phyloP scores from a whole-genome alignment of 441 rosid genomes.

The Hura crepitans region DNA sequence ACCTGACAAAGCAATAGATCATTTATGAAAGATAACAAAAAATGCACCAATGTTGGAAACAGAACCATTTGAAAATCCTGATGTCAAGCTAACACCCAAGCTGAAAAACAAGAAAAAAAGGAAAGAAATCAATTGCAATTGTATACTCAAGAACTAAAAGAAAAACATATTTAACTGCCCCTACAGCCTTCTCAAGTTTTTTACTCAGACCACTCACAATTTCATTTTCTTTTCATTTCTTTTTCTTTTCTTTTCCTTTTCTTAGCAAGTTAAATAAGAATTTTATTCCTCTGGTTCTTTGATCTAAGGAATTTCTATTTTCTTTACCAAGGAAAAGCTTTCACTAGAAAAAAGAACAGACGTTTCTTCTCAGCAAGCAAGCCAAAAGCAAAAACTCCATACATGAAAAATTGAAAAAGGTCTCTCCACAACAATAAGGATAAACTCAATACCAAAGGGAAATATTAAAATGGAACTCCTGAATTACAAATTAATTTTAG shows the following conservation, averaged over 20 bases:
- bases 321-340: not conserved
- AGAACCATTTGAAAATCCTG: constrained; percentile 7
- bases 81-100: not conserved
- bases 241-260: not conserved
- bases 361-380: not conserved
- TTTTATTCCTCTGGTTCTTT: not conserved
- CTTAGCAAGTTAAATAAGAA: not conserved
- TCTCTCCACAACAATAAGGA: not conserved
- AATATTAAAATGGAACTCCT: not conserved
- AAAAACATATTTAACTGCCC: not conserved
- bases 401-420: not conserved
- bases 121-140: not conserved
- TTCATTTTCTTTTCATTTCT: not conserved
- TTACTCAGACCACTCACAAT: not conserved
- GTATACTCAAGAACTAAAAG: not conserved
- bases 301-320: not conserved
- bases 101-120: no score
- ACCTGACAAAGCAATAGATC: constrained; percentile 42
- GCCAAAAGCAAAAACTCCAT: not conserved
- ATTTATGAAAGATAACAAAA: constrained; percentile 7
- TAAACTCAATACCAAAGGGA: not conserved
- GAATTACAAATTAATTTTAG: not conserved
- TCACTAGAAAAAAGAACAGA: not conserved
- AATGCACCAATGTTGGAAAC: not conserved
- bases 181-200: not conserved